Base-by-base conservation (phyloP, 345 rosid species). In the Limnanthes douglasii region DNA sequence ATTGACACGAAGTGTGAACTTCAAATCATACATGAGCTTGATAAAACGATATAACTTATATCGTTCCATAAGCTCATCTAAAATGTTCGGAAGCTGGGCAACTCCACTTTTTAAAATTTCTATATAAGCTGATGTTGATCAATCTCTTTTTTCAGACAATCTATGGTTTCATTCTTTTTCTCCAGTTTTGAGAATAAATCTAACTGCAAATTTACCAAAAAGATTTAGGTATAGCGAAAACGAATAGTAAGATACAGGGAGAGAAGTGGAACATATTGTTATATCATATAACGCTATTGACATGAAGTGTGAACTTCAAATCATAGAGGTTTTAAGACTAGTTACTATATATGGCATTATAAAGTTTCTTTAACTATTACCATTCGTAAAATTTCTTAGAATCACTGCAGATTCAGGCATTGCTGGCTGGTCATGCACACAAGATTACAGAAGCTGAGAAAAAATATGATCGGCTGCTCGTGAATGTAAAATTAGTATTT, bases 381-480 rank as follows among this genome's bases (percentile, higher is more conserved):
- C 22, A 29, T 46, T 11, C 41, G 35, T 34, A 47, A 35, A 43
- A 44, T 4, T 15, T 23, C 34, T 54, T 16, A 40, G 19, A 46
- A 32, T 45, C 36, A 21, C 26, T 59, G 65, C 84, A 88, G 97
- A 65, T 56, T 52, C 86, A 67, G 31, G 74, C 56, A 46, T 45
- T 54, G 46, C 59, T 83, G 36, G 41, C 48, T 57, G 58, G 74
- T 35, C 60, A 76, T 60, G 95, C 73, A 53, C 60, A 61, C 34
- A 82, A 62, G 56, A 82, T 86, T 23, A 53, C 48, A 15, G 88
- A 86, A 59, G 78, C 76, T 18, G 67, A 63, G 61, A 73, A 57
- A 50, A 80, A 82, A 28, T 53, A 75, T 36, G 93, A 83, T 52
- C 45, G 45, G 56, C 63, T 82, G 83, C 78, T 86, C 11, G 97